These are phyloP conservation scores for Phaeosphaeria sp. DNA, from an alignment of 2,329 filamentous ascomycete genomes.

Conservation along the genomic window DNA sequence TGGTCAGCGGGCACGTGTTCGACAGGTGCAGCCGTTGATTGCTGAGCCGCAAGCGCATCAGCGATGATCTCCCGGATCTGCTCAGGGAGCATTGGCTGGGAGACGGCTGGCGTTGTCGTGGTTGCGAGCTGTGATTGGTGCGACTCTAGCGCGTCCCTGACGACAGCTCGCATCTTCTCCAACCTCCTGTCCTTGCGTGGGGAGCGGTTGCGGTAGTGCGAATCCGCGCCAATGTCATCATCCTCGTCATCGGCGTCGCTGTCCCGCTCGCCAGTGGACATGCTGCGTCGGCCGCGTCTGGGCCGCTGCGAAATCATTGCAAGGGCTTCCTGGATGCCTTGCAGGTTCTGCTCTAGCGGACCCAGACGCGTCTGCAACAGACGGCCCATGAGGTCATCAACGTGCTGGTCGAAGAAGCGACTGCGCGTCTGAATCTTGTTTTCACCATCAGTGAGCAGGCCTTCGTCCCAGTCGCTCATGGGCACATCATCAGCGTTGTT, in stretches of 20 bases:
- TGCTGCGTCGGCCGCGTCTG: slow-evolving; percentile 66
- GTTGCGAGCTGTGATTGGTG: slow-evolving; percentile 48
- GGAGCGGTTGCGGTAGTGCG: slow-evolving; percentile 72
- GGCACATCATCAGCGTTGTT: slow-evolving; percentile 69
- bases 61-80: slow-evolving; percentile 70
- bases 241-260: slow-evolving; percentile 97
- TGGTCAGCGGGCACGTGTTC: slow-evolving; percentile 67
- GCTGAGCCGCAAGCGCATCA: slow-evolving; percentile 66
- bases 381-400: slow-evolving; percentile 83
- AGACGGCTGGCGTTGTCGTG: slow-evolving; percentile 29
- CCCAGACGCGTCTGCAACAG: slow-evolving; percentile 78
- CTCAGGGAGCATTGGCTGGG: slow-evolving; percentile 61
- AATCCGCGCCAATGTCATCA: slow-evolving; percentile 66
- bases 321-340: slow-evolving; percentile 75
- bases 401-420: slow-evolving; percentile 88
- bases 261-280: slow-evolving; percentile 72
- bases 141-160: slow-evolving; percentile 68
- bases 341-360: slow-evolving; percentile 81
- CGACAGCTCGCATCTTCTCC: slow-evolving; percentile 73
- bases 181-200: slow-evolving; percentile 78
- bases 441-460: slow-evolving; percentile 76
- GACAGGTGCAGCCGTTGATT: slow-evolving; percentile 31
- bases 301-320: slow-evolving; percentile 61
- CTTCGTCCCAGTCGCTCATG: slow-evolving; percentile 90
- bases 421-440: slow-evolving; percentile 81